Percentiles rank a stretch among this genome's conserved stretches.
These are phyloP conservation scores for Letharia lupina DNA, from an alignment of 495 filamentous ascomycete genomes.

Conservation along the genomic window DNA sequence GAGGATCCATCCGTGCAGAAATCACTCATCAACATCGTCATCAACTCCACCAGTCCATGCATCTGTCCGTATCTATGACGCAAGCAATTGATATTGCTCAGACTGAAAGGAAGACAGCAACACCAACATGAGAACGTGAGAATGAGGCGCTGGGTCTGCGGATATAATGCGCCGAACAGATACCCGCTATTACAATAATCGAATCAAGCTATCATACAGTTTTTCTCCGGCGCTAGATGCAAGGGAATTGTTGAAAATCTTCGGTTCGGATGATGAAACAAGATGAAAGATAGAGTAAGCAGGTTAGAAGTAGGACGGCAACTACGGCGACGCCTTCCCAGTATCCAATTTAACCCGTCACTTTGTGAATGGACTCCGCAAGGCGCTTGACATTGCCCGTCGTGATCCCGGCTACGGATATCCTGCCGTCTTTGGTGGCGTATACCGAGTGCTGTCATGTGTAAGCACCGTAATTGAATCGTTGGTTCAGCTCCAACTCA, in stretches of 20 bases:
- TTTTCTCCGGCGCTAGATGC: conserved; percentile 13
- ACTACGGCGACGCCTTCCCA: neutral
- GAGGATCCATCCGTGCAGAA: no score
- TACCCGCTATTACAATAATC: neutral
- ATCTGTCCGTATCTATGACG: neutral
- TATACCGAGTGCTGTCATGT: conserved; percentile 78
- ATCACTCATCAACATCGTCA: neutral
- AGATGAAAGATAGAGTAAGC: neutral
- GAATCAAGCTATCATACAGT: conserved; percentile 10
- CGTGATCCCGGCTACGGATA: conserved; percentile 96
- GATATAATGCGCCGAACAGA: neutral
- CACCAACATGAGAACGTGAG: neutral
- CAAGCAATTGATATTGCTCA: neutral
- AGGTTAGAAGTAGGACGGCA: neutral
- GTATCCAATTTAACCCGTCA: conserved; percentile 48
- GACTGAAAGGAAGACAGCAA: neutral
- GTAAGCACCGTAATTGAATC: conserved; percentile 1
- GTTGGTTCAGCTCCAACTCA: conserved; percentile 28
- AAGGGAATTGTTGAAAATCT: neutral
- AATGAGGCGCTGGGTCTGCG: neutral
- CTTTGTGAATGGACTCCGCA: conserved; percentile 90
- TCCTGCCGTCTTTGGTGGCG: conserved; percentile 93
- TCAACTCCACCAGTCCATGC: neutral
- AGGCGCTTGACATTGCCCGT: conserved; percentile 85
- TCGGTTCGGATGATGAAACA: neutral